Percentiles rank a stretch among this genome's conserved stretches.
phyloP scores from a whole-genome alignment of 352 stramenopile species.

The Globisporangium perplexum region DNA sequence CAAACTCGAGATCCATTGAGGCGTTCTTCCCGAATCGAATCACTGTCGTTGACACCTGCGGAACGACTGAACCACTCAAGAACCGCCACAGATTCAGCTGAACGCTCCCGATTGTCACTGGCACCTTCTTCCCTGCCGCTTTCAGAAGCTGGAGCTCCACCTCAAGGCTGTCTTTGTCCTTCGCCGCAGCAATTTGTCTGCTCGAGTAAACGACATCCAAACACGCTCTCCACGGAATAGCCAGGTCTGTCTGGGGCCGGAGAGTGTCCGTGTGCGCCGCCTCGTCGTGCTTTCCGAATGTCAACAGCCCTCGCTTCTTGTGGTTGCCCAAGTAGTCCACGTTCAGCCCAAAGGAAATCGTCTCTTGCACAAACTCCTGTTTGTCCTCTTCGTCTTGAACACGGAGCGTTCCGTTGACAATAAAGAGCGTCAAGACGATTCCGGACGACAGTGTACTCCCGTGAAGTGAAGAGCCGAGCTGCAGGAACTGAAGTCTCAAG shows the following conservation, averaged over 20 bases:
- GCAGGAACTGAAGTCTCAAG: constrained; percentile 17
- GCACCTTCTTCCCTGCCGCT: constrained; percentile 9
- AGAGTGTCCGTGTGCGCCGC: constrained; percentile 8
- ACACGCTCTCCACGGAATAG: constrained; percentile 18
- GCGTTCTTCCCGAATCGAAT: constrained; percentile 21
- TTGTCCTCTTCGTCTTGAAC: constrained; percentile 3
- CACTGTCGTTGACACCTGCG: not conserved
- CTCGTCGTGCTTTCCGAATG: constrained; percentile 15
- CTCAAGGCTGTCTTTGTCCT: constrained; percentile 29
- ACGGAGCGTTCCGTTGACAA: constrained; percentile 15
- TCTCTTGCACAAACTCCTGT: not conserved
- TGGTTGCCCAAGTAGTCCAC: constrained; percentile 23
- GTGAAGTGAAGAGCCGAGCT: constrained; percentile 14
- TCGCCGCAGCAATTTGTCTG: constrained; percentile 15
- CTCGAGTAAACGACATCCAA: constrained; percentile 15
- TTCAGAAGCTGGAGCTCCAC: constrained; percentile 21
- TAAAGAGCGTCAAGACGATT: constrained; percentile 20
- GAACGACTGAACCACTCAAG: not conserved
- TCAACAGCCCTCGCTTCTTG: constrained; percentile 14
- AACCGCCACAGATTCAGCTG: constrained; percentile 22
- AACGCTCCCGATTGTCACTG: constrained; percentile 21
- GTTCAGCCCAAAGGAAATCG: constrained; percentile 6
- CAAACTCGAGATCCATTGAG: constrained; percentile 23
- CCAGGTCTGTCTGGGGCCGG: not conserved
- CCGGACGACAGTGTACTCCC: constrained; percentile 11